Base-by-base conservation (phyloP, 164 flowering plant genomes). In the Tinospora cordifolia region DNA sequence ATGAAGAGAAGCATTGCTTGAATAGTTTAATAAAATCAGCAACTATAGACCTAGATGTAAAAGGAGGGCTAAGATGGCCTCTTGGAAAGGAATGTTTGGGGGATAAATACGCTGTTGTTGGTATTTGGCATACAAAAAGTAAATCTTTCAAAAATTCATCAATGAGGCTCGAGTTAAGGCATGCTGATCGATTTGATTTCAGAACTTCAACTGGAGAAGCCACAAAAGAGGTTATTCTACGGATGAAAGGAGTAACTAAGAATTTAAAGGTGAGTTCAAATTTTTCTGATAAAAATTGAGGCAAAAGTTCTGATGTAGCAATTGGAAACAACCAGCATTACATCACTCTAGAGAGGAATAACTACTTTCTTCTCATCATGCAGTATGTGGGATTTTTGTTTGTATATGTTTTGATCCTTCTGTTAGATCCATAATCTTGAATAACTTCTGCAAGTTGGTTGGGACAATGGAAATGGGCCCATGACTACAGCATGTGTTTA, bases 31-130 rank as follows among this genome's bases (percentile, higher is more conserved):
- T 86, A 40, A 75, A 67, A 63, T 78, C 83, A 39, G 87, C 92
- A 30, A 70, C 81, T 62, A 26, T 85, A 44, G 88, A 88, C 70
- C 74, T 83, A 15, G 65, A 69, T 66, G 80, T 79, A 25, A 84
- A 75, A 76, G 90, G 90, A 26, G 87, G 88, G 9, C 68, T 88
- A 57, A 78, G 87, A 76, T 88, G 92, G 92, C 82, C 90, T 46
- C 58, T 79, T 21, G 86, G 87, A 46, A 82, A 82, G 75, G 79
- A 78, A 27, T 65, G 80, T 72, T 69, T 72, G 27, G 85, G 85
- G 0, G 81, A 75, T 68, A 69, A 81, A 74, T 86, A 66, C 72
- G 65, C 65, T 36, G 79, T 88, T 26, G 69, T 78, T 54, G 85
- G 83, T 0, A 78, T 69, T 63, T 86, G 87, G 88, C 88, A 88